Base-by-base conservation (phyloP, 1,284 basidiomycete species). In the Athelia sp. region DNA sequence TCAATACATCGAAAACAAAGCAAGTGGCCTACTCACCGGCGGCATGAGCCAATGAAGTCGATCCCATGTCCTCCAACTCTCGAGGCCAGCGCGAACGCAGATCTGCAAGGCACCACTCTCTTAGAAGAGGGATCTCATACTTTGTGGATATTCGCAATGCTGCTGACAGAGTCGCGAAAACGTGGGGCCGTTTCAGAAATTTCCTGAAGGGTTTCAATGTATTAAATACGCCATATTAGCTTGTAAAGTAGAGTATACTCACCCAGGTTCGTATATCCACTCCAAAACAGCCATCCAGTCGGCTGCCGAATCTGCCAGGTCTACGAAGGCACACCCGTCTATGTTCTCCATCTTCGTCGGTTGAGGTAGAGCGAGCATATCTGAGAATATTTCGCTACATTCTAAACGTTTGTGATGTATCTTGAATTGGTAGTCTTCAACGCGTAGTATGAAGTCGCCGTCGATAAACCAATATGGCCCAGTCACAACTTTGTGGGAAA, bases 241-340 rank as follows among this genome's bases (percentile, higher is more conserved):
- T 52, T 47, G 18, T 36, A 43, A 35, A 26, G 23, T 50, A 49
- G 38, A 35, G 24, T 32, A 35, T 17, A 55, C 66, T 57, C 50
- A 69, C 70, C 53, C 50, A 14, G 53, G 58, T 43, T 66, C 52
- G 55, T 70, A 71, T 50, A 69, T 62, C 62, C 65, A 70, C 21
- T 49, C 46, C 31, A 71, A 49, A 3, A 58, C 53, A 1, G 58
- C 56, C 4, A 54, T 53, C 66, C 65, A 68, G 50, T 68, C 65
- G 2, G 56, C 50, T 45, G 60, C 38, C 11, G 59, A 17, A 47
- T 68, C 66, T 11, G 51, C 46, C 11, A 67, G 50, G 4, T 47
- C 46, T 17, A 70, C 66, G 13, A 62, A 48, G 2, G 67, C 65
- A 46, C 62, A 66, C 1, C 59, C 64, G 26, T 68, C 64, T 13